Conservation (phyloP, 2,329 filamentous ascomycete genomes). For the Colletotrichum sp. region DNA sequence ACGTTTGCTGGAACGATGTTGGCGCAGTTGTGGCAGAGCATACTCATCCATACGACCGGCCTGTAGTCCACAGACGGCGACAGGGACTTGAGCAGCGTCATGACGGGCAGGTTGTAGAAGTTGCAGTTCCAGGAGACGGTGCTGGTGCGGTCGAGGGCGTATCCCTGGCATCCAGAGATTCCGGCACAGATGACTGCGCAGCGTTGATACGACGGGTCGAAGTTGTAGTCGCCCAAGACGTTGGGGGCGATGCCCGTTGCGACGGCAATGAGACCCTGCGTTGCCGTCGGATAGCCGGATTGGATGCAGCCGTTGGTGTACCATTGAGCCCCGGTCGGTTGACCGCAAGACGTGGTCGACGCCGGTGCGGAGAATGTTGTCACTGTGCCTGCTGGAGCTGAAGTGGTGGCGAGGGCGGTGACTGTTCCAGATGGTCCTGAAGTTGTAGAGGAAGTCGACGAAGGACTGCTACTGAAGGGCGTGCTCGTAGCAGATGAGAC, state of each 20-base stretch:
- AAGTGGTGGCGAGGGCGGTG: not conserved
- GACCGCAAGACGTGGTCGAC: not conserved
- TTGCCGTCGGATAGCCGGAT: not conserved
- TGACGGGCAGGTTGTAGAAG: not conserved
- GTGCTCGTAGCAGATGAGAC: not conserved
- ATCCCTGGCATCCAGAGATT: not conserved
- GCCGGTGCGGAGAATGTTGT: conserved; percentile 1
- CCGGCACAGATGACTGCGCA: not conserved
- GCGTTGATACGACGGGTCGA: conserved; percentile 2
- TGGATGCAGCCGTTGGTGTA: conserved; percentile 7
- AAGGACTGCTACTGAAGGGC: not conserved
- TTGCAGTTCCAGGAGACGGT: not conserved
- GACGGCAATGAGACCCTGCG: not conserved
- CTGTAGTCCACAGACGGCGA: not conserved
- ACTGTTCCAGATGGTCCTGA: not conserved
- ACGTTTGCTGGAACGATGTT: not conserved
- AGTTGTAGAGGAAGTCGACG: not conserved
- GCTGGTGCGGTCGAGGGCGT: conserved; percentile 5
- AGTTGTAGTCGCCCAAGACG: not conserved
- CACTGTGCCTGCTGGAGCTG: not conserved
- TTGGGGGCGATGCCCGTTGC: not conserved
- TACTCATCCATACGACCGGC: conserved; percentile 1
- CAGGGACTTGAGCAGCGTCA: not conserved
- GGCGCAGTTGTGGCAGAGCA: not conserved
- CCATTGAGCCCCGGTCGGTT: not conserved